Evolutionary conservation across 108 stramenopile genomes (phyloP), one percentile per base, ranked within the genome.

Genomic region (Fragilariopsis cylindrus): DNA sequence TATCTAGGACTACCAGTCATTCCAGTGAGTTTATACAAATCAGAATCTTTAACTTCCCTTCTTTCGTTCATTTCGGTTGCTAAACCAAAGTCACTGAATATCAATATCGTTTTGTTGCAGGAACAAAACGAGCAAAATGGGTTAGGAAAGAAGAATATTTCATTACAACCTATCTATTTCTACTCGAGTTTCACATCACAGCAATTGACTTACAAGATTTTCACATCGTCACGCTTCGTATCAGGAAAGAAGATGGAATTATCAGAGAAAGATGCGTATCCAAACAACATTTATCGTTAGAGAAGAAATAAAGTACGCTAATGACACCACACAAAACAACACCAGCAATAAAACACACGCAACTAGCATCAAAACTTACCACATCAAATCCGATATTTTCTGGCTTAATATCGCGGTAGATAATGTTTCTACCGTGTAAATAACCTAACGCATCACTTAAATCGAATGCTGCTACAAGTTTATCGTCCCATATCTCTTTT

Each of bases 371-470:
- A 57, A 55, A 57, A 55, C 70, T 56, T 55, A 46, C 70, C 5
- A 57, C 55, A 41, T 48, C 70, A 57, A 46, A 52, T 3, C 81
- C 82, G 58, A 83, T 52, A 44, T 68, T 64, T 41, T 73, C 72
- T 50, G 58, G 58, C 41, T 82, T 82, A 41, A 85, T 52, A 68
- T 85, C 84, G 5, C 84, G 84, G 54, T 85, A 85, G 39, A 82
- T 45, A 41, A 85, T 65, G n/a, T 58, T 40, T 42, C 21, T 69
- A 15, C 12, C 41, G 60, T 87, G 87, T 47, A 87, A 49, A 46
- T 81, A 87, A 18, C 80, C 75, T 52, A 87, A 58, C 18, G 87
- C 87, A 16, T 75, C 71, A 48, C 70, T 57, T 50, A 87, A 70
- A 64, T 87, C 87, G 60, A 83, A 87, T 7, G 87, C 85, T 30